Conservation (phyloP, 2,329 filamentous ascomycete species). For the Aspergillus sp. region DNA sequence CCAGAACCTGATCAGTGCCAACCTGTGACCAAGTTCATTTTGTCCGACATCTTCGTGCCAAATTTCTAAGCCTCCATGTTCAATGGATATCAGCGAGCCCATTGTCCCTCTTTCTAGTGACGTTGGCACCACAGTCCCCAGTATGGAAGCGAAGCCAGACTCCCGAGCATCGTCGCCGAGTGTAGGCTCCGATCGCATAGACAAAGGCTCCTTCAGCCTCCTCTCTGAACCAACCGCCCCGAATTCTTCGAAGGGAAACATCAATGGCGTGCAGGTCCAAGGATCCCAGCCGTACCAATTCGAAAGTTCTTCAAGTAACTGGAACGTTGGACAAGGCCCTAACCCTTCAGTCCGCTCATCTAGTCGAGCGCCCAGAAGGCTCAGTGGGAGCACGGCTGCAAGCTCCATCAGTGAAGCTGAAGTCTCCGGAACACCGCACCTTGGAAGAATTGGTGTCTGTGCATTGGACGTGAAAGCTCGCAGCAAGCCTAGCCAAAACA, state of each 20-base stretch:
- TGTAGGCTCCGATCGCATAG: conserved; percentile 14
- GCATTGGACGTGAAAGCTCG: conserved; percentile 93
- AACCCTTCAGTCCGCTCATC: conserved; percentile 55
- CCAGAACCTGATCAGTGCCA: not conserved
- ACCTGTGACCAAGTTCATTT: not conserved
- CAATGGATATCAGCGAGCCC: not conserved
- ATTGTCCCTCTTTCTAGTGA: not conserved
- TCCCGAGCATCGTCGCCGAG: conserved; percentile 2
- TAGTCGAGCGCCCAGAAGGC: conserved; percentile 70
- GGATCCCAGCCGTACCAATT: conserved; percentile 19
- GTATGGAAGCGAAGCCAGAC: conserved; percentile 9
- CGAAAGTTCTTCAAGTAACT: conserved; percentile 28
- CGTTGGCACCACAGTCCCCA: not conserved
- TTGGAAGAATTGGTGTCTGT: conserved; percentile 83
- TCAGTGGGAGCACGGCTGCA: conserved; percentile 78
- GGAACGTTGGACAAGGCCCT: conserved; percentile 38
- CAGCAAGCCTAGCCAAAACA: conserved; percentile 95
- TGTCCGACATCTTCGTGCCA: not conserved
- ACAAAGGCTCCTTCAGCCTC: conserved; percentile 18
- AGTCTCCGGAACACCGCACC: conserved; percentile 36
- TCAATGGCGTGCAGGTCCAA: conserved; percentile 13
- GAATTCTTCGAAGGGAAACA: conserved; percentile 16
- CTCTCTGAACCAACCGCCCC: conserved; percentile 21
- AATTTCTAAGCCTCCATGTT: not conserved
- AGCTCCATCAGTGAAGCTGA: conserved; percentile 73